These are phyloP conservation scores for Coelastrella sp. DNA, from an alignment of 139 green algal species.

Conservation along the genomic window DNA sequence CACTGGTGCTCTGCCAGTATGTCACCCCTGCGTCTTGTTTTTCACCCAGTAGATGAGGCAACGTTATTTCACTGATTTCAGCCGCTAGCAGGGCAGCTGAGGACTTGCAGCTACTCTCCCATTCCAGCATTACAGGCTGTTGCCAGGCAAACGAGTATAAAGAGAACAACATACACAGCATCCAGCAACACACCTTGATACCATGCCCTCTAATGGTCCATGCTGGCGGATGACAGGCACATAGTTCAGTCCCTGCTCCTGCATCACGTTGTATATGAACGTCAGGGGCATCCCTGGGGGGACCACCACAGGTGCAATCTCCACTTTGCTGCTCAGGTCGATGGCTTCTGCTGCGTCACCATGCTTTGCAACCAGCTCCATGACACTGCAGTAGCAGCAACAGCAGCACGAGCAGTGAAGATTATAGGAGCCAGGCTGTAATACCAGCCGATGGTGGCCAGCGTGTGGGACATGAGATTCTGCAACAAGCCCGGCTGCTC, in stretches of 20 bases:
- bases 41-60: too few species aligned
- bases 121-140: too few species aligned
- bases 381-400: slow-evolving; percentile 12
- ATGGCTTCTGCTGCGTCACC: background rate
- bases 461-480: too few species aligned
- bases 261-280: slow-evolving; percentile 57
- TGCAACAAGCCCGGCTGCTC: background rate
- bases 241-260: slow-evolving; percentile 70
- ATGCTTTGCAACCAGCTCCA: slow-evolving; percentile 41
- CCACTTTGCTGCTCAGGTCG: slow-evolving; percentile 53
- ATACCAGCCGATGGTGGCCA: too few species aligned
- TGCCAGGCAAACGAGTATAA: too few species aligned
- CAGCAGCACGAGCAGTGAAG: background rate
- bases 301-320: slow-evolving; percentile 64
- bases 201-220: slow-evolving; percentile 58
- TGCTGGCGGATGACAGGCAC: slow-evolving; percentile 63
- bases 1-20: too few species aligned
- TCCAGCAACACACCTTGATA: slow-evolving; percentile 48
- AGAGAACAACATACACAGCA: too few species aligned
- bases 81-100: too few species aligned
- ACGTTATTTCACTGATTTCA: too few species aligned
- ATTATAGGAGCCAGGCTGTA: background rate
- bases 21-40: too few species aligned
- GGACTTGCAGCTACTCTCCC: too few species aligned
- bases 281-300: slow-evolving; percentile 68